phyloP scores from a whole-genome alignment of 106 monocot genomes.

The Posidonia australis region DNA sequence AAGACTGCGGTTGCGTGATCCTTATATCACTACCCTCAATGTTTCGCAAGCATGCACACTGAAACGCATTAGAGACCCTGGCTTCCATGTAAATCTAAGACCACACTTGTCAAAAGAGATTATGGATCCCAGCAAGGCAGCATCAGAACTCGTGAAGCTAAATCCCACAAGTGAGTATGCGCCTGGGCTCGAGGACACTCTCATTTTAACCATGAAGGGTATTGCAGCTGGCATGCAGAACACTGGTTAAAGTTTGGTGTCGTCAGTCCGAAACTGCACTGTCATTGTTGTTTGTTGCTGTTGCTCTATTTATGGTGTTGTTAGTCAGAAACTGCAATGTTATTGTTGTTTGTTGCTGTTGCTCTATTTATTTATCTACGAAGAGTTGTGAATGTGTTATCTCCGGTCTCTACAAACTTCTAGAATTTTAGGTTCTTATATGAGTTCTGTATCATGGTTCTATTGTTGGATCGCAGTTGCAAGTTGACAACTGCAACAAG shows the following conservation, averaged over 20 bases:
- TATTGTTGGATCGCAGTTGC: background rate
- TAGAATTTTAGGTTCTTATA: background rate
- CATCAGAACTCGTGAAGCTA: slow-evolving; percentile 66
- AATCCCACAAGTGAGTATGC: slow-evolving; percentile 78
- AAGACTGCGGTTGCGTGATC: slow-evolving; percentile 46
- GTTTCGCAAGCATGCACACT: slow-evolving; percentile 49
- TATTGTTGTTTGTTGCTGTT: background rate
- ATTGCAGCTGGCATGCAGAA: slow-evolving; percentile 88
- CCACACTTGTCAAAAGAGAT: slow-evolving; percentile 40
- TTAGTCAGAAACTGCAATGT: too few relatives aligned
- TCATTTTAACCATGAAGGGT: slow-evolving; percentile 94
- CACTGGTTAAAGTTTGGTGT: too few relatives aligned
- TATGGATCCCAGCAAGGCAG: slow-evolving; percentile 23
- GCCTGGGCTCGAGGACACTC: slow-evolving; percentile 77
- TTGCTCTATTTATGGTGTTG: too few relatives aligned
- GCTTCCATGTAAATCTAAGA: slow-evolving; percentile 23
- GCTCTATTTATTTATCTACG: background rate
- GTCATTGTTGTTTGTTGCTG: too few relatives aligned
- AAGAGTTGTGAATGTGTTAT: background rate
- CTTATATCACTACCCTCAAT: slow-evolving; percentile 57
- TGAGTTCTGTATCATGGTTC: background rate
- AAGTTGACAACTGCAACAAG: background rate
- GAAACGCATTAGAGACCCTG: slow-evolving; percentile 37
- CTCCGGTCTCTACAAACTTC: background rate
- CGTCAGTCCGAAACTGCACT: too few relatives aligned